Base-by-base conservation (phyloP, 2,329 filamentous ascomycete species). In the Penicillium sp. region DNA sequence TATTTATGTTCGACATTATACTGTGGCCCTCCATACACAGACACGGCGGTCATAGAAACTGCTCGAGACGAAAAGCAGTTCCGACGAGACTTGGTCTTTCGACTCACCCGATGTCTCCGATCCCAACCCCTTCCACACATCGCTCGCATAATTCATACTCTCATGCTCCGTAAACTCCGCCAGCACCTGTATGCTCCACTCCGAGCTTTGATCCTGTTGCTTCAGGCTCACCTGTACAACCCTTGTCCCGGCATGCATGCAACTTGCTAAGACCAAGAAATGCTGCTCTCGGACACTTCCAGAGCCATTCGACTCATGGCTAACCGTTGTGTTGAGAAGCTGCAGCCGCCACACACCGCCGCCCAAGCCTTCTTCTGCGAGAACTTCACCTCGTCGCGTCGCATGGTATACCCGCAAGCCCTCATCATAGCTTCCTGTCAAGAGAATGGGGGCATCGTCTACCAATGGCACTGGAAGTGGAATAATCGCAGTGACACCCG, bases 351-450 rank as follows among this genome's bases (percentile, higher is more conserved):
- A 99, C 2, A 97, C 93, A 1, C 92, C 92, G 20, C 89, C 91
- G 2, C 79, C 84, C 0, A 97, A 79, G 45, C 88, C 79, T 45
- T 80, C 62, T 53, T 91, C 85, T 0, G 84, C 80, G 4, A 91
- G 79, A 2, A 87, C 72, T 26, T 77, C 77, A 4, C 76, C 73
- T 13, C 75, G 51, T 5, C 63, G 61, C 4, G 59, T 68, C 20
- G 62, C 62, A 54, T 70, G 66, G 43, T 79, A 77, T 1, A 96
- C 77, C 10, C 93, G 84, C 15, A 97, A 77, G 54, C 81, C 78
- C 62, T 97, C 92, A 63, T 97, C 94, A 66, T 97, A 99, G 66
- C 90, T 95, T 3, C 94, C 94, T 0, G 92, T 97, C 2, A 96
- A 65, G 2, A 96, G 71, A 4, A 94, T 65, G 3, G 79, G 77